phyloP scores from a whole-genome alignment of 306 rosid species.

The Phaseolus lunatus region DNA sequence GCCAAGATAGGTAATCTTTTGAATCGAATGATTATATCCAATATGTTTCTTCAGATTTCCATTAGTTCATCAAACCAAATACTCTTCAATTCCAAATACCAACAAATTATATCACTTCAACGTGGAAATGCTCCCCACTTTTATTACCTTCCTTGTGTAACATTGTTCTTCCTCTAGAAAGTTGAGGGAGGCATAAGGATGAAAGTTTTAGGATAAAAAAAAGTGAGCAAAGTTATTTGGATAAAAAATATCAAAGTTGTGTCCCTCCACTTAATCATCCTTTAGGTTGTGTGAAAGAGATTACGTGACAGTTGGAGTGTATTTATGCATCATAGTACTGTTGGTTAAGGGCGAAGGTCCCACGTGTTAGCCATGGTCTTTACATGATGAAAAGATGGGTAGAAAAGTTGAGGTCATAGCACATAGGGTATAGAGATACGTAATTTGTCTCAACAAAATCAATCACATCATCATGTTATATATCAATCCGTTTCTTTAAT shows the following conservation, averaged over 20 bases:
- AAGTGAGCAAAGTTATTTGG: too few relatives aligned
- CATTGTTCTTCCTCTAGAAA: not conserved
- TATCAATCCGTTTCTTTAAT: not conserved
- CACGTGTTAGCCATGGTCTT: constrained; percentile 24
- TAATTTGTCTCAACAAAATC: not conserved
- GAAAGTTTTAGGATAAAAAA: too few relatives aligned
- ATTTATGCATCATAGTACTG: not conserved
- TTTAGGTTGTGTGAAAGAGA: not conserved
- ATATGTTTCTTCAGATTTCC: not conserved
- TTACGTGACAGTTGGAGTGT: not conserved
- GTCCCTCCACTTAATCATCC: constrained; percentile 30
- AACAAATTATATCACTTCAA: not conserved
- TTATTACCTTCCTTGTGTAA: not conserved
- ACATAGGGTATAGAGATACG: not conserved
- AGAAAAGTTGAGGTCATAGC: not conserved
- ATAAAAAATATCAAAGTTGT: not conserved
- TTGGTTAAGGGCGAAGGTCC: constrained; percentile 10
- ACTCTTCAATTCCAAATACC: not conserved
- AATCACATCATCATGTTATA: not conserved
- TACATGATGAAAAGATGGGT: constrained; percentile 12
- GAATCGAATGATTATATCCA: constrained; percentile 2
- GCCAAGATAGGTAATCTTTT: not conserved
- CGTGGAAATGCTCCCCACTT: not conserved
- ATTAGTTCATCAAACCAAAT: not conserved
- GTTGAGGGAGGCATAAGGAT: not conserved